Base-by-base conservation (phyloP, 768 basidiomycete species). In the Tricholoma hemisulphureum region DNA sequence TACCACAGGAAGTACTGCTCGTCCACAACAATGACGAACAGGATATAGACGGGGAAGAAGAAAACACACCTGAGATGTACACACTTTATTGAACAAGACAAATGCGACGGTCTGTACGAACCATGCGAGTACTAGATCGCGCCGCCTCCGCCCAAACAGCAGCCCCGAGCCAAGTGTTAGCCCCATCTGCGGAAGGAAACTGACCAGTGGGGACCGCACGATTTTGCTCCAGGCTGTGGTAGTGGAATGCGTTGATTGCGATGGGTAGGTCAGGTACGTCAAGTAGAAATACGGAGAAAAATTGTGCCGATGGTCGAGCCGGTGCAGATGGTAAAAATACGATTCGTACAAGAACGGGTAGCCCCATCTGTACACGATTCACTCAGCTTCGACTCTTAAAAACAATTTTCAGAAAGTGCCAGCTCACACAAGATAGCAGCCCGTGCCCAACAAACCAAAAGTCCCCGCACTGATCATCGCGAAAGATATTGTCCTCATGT, bases 281-380 rank as follows among this genome's bases (percentile, higher is more conserved):
- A 89, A 85, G 70, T 98, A 98, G 73, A 97, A 98, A 75, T 98
- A 97, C 0, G 94, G 92, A 6, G 95, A 95, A 73, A 99, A 98
- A 71, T 99, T 99, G 73, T 98, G 97, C 55, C 96, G 89, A 65
- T 98, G 95, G 73, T 99, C 97, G 18, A 92, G 85, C 18, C 97
- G 85, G 61, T 88, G 84, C 9, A 93, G 75, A 63, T 98, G 97
- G 70, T 98, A 98, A 13, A 98, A 78, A 71, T 94, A 98, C 1
- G 97, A 87, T 69, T 98, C 91, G 55, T 90, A 79, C 18, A 98
- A 72, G 77, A 98, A 97, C 0, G 96, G 88, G 61, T 89, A 80
- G 16, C 97, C 97, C 95, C 97, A 99, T 51, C 96, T 98, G 63
- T 46, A 43, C 34, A 9, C 37, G 10, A 9, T 29, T 52, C 43